phyloP scores from a whole-genome alignment of 305 asterid genomes.

The Fraxinus paxiana region DNA sequence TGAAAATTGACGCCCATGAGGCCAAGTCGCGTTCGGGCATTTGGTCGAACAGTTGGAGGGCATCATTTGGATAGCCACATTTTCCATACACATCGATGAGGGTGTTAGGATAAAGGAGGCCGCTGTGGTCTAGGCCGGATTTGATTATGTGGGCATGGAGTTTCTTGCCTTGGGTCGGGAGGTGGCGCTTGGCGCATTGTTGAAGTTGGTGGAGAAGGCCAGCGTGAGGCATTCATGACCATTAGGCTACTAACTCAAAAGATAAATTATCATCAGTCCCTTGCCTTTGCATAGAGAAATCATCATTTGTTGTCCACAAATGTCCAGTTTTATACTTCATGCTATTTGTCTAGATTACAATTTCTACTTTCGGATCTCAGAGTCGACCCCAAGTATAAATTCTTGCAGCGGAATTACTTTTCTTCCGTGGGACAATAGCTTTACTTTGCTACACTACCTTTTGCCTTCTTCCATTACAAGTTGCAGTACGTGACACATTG shows the following conservation, averaged over 20 bases:
- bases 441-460: neutral
- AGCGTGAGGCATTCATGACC: slow-evolving; percentile 41
- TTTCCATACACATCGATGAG: slow-evolving; percentile 51
- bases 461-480: neutral
- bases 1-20: slow-evolving; percentile 79
- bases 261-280: neutral
- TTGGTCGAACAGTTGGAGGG: slow-evolving; percentile 62
- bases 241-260: neutral
- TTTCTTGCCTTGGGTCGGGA: slow-evolving; percentile 45
- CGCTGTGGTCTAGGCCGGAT: slow-evolving; percentile 35
- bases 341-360: neutral
- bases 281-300: neutral
- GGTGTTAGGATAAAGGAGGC: slow-evolving; percentile 41
- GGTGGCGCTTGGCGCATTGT: slow-evolving; percentile 42
- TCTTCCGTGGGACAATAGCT: neutral
- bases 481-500: neutral
- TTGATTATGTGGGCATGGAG: slow-evolving; percentile 60
- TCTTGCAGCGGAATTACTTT: neutral
- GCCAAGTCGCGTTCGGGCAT: slow-evolving; percentile 62
- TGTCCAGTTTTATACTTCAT: neutral
- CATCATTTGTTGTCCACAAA: neutral
- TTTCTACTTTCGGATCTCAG: neutral
- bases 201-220: slow-evolving; percentile 45
- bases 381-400: neutral
- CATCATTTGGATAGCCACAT: slow-evolving; percentile 45